Evolutionary conservation across 208 protist genomes (phyloP).

Genomic region (Plasmodiophora brassicae): DNA sequence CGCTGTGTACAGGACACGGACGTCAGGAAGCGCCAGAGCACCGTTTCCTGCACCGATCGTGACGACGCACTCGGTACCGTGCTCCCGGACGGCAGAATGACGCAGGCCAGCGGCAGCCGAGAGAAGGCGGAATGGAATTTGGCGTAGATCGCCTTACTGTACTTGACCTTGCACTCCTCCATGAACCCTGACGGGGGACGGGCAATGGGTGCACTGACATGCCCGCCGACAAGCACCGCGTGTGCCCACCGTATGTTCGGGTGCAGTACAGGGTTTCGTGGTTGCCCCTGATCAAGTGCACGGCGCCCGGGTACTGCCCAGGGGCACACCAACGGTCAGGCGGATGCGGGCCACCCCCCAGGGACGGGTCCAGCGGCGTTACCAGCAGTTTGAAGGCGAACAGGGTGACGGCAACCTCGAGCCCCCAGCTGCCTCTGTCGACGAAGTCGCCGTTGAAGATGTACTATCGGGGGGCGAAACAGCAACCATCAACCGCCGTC

Average conservation of each 20-base stretch:
- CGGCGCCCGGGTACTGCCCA: neutral
- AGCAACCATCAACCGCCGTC: neutral
- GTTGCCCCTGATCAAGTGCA: neutral
- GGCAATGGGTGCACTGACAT: neutral
- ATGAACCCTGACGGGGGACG: neutral
- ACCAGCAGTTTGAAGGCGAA: constrained; percentile 35
- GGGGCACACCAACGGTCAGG: neutral
- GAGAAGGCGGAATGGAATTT: neutral
- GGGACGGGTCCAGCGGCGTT: neutral
- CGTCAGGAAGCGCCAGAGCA: neutral
- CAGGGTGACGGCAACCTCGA: constrained; percentile 10
- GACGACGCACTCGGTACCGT: neutral
- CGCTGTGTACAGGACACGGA: neutral
- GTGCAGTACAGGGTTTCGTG: neutral
- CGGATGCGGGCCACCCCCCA: too few species aligned
- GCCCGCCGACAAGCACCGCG: neutral
- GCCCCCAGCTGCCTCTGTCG: constrained; percentile 13
- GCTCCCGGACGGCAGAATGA: neutral
- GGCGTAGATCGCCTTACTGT: neutral
- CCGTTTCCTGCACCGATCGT: neutral
- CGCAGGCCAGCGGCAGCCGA: neutral
- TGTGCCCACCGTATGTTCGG: neutral
- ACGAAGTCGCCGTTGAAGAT: constrained; percentile 42
- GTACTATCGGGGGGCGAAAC: neutral
- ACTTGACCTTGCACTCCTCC: neutral